Evolutionary conservation across 257 asterid genomes (phyloP), one percentile per base, ranked within the genome.

Genomic region (Orobanche coerulescens): DNA sequence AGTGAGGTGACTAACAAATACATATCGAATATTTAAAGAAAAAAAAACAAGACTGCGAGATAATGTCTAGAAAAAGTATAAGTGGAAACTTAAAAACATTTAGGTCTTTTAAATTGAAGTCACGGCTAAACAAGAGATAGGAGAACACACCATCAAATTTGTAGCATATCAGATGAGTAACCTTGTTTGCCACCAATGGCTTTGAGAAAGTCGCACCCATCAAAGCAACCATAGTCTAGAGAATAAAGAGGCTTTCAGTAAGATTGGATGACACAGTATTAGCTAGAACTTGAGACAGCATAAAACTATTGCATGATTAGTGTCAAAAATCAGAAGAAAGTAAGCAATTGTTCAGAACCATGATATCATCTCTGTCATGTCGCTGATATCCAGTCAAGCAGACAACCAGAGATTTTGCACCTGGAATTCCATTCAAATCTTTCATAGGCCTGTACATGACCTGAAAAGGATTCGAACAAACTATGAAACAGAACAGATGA

Each of bases 101-200:
- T 7, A 42, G 1, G 13, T 42, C 16, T 42, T 15, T 0, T 2
- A 42, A 42, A 52, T 25, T 24, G 10, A 52, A 23, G n/a, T 25
- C 18, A 11, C 5, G 8, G 14, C 58, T 23, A 26, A 49, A 25
- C 22, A 25, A 8, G 13, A 22, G 33, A 50, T 22, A 22, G 57
- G 34, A 52, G 23, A 55, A 69, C 85, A 16, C 53, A 93, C 98
- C 98, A 72, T 88, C 94, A 71, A 86, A 86, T 69, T 93, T 86
- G 89, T 84, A 93, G 87, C 98, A 93, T 77, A 93, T 78, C 30
- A 93, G 86, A 86, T 93, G 98, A 31, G 98, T 93, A 76, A 86
- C 86, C 78, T 76, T 82, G 78, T 58, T 68, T 49, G 95, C 87
- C 24, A 78, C 74, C 84, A 93, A 72, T 47, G 97, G 91, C 81